phyloP scores from a whole-genome alignment of 164 flowering plant species.

The Macadamia tetraphylla region DNA sequence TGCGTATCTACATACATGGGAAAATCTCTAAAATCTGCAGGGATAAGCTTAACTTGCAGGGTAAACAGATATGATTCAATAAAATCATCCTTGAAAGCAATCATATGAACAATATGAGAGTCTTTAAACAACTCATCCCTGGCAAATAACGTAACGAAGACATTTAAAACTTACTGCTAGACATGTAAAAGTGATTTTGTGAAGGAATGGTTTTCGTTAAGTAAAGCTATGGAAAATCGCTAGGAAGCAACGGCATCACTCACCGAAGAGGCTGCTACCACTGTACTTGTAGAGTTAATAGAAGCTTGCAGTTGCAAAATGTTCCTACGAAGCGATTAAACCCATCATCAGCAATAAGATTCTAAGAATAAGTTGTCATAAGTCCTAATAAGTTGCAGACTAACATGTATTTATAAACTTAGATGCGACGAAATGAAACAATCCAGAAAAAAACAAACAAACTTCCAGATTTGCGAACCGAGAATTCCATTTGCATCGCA shows the following conservation, averaged over 20 bases:
- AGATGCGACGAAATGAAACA: background rate
- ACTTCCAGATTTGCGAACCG: background rate
- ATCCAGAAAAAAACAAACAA: background rate
- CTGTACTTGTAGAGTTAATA: slow-evolving; percentile 26
- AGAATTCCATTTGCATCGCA: background rate
- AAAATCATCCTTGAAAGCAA: too few relatives aligned
- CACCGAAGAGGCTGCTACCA: slow-evolving; percentile 32
- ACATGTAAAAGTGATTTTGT: background rate
- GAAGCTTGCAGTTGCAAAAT: slow-evolving; percentile 25
- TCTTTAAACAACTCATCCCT: too few relatives aligned
- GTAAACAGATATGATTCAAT: too few relatives aligned
- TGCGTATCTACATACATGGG: too few relatives aligned
- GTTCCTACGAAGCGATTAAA: slow-evolving; percentile 25
- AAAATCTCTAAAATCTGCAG: too few relatives aligned
- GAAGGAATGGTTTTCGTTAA: background rate
- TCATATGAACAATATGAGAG: too few relatives aligned
- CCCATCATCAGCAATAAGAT: background rate
- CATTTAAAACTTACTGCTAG: background rate
- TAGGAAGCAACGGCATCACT: slow-evolving; percentile 12
- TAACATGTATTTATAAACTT: background rate
- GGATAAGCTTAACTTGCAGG: too few relatives aligned
- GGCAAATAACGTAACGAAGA: background rate
- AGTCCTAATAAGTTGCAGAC: background rate
- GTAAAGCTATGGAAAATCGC: background rate
- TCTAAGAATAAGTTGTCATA: too few relatives aligned